Conservation (phyloP, 2,329 filamentous ascomycete genomes). For the Aspergillus hortae region DNA sequence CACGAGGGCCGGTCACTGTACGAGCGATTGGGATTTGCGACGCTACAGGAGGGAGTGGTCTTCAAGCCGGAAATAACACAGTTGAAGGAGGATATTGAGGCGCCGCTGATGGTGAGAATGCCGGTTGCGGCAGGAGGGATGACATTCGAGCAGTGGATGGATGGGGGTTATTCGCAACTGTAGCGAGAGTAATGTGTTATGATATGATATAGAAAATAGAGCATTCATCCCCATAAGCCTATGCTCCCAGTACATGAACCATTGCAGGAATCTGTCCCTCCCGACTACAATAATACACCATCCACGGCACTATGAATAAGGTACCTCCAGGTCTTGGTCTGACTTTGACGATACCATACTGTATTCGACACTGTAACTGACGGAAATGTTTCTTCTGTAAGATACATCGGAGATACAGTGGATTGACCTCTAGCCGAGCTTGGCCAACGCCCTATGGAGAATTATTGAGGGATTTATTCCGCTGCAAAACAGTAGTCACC, state of each 20-base stretch:
- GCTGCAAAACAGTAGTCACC: background rate
- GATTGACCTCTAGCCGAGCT: background rate
- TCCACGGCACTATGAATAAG: too few species aligned
- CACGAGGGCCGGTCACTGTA: constrained; percentile 36
- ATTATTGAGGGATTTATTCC: background rate
- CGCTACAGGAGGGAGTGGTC: background rate
- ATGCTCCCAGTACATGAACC: too few species aligned
- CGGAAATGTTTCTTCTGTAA: too few species aligned
- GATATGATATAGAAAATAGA: background rate
- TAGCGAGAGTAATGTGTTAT: background rate
- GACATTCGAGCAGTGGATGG: background rate
- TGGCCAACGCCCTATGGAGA: background rate
- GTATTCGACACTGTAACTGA: too few species aligned
- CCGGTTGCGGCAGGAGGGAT: constrained; percentile 17
- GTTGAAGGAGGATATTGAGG: constrained; percentile 29
- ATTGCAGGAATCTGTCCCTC: too few species aligned
- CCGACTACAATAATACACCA: too few species aligned
- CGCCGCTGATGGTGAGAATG: constrained; percentile 45
- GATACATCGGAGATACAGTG: background rate
- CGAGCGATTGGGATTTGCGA: background rate
- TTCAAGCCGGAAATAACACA: constrained; percentile 14
- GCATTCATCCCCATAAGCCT: background rate
- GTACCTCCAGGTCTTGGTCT: too few species aligned
- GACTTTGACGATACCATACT: too few species aligned
- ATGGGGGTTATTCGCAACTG: background rate